Percentiles rank a stretch among this genome's conserved stretches.
phyloP scores from a whole-genome alignment of 768 basidiomycete species.

The Panus rudis region DNA sequence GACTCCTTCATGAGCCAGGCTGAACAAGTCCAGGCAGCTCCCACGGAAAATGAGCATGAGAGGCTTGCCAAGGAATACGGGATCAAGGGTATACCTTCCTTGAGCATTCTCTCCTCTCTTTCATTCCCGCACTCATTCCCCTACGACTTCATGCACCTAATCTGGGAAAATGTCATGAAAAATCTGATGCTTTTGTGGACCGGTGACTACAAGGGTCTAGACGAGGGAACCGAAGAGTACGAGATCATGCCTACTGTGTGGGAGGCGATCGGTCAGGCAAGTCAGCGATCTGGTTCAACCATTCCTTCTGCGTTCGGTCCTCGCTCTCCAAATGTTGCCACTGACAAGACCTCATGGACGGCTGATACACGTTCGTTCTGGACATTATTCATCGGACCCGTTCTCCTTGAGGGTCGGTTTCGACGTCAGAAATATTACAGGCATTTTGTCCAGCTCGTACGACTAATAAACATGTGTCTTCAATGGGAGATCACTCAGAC shows the following conservation, averaged over 20 bases:
- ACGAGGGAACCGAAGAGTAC: slow-evolving; percentile 24
- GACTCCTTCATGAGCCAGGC: slow-evolving; percentile 9
- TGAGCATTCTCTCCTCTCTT: slow-evolving; percentile 25
- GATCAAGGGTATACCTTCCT: slow-evolving; percentile 22
- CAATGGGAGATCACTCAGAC: slow-evolving; percentile 26
- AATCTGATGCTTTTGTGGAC: slow-evolving; percentile 36
- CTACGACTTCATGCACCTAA: slow-evolving; percentile 44
- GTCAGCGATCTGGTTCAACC: slow-evolving; percentile 23
- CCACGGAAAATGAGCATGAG: slow-evolving; percentile 4
- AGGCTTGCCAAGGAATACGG: slow-evolving; percentile 13
- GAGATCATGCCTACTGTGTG: slow-evolving; percentile 26
- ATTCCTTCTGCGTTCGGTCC: slow-evolving; percentile 34
- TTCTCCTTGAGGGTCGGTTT: slow-evolving; percentile 31
- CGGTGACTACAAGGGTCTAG: slow-evolving; percentile 34
- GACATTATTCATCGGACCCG: slow-evolving; percentile 32
- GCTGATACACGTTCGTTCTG: slow-evolving; percentile 37
- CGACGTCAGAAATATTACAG: slow-evolving; percentile 27
- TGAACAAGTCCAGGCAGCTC: slow-evolving; percentile 7
- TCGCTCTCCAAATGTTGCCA: slow-evolving; percentile 27
- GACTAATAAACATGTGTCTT: slow-evolving; percentile 30
- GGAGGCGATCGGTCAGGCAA: slow-evolving; percentile 33
- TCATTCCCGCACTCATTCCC: slow-evolving; percentile 35
- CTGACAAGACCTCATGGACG: slow-evolving; percentile 20
- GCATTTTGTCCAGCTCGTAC: slow-evolving; percentile 35
- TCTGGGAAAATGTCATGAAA: slow-evolving; percentile 36